Base-by-base conservation (phyloP, 768 basidiomycete genomes). In the Wakefieldia striispora region DNA sequence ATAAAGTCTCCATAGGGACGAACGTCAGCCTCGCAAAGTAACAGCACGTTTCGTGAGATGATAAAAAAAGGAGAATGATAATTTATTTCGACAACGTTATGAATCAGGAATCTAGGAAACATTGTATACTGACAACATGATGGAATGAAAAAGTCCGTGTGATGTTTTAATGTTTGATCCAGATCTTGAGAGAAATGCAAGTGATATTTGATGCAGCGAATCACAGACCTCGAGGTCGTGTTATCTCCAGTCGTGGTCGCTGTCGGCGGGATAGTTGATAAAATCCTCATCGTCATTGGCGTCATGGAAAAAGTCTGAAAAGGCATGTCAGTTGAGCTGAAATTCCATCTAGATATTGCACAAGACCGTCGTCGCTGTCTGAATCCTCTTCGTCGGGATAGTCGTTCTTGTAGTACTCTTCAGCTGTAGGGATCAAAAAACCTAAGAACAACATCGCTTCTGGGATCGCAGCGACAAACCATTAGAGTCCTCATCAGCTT, bases 401-500 rank as follows among this genome's bases (percentile, higher is more conserved):
- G 61, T 91, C 88, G 51, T 91, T 91, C 59, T 80, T 88, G 68
- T 89, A 90, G 59, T 84, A 89, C 54, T 88, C 88, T 65, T 91
- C 88, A 16, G 84, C 88, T 90, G 57, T 6, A 45, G 27, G 8
- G 40, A 6, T 42, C 34, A 38, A 39, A 10, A 14, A 42, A 13
- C 2, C 4, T 62, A 1, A 59, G 47, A 1, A 42, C 5, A 24
- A 20, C 13, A 10, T n/a, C 3, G 34, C 2, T 12, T 27, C 21
- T 27, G 5, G 6, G 24, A 10, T 33, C 40, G 4, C 19, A 11
- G 35, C 10, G 33, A 63, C 69, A 34, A 39, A 88, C 89, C 86
- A 66, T 91, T 91, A 0, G 89, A 91, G 58, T 91, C 90, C 56
- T 91, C 90, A 51, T 91, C 88, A 3, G 80, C 88, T 55, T 87